phyloP scores from a whole-genome alignment of 352 stramenopile species.

The Phytophthora ohioensis region DNA sequence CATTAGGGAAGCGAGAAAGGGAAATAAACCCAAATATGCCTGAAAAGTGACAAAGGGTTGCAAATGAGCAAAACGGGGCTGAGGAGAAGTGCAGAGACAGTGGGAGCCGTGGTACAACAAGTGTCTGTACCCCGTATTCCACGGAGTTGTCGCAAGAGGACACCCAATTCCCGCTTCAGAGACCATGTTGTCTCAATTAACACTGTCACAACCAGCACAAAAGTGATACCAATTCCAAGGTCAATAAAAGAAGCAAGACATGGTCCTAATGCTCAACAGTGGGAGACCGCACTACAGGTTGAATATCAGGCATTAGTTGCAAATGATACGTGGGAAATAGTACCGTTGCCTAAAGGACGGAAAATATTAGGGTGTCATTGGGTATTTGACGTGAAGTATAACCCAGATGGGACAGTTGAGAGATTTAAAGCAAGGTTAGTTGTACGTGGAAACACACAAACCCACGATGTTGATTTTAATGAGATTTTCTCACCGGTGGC shows the following conservation, averaged over 20 bases:
- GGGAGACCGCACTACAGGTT: neutral
- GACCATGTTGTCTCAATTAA: slow-evolving; percentile 2
- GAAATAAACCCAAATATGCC: neutral
- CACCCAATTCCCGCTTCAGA: neutral
- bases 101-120: neutral
- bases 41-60: neutral
- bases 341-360: neutral
- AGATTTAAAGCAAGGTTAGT: slow-evolving; percentile 6
- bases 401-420: neutral
- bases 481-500: slow-evolving; percentile 1
- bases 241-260: neutral
- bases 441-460: slow-evolving; percentile 12
- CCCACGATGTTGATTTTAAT: slow-evolving; percentile 2
- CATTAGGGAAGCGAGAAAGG: neutral
- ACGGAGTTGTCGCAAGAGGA: neutral
- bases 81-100: neutral
- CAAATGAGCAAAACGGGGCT: neutral
- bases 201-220: neutral
- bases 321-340: slow-evolving; percentile 3
- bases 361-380: slow-evolving; percentile 13
- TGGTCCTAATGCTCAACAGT: neutral
- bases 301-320: neutral
- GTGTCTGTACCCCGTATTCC: too few relatives aligned
- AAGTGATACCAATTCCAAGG: neutral
- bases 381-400: slow-evolving; percentile 10